Evolutionary conservation across 1,139 yeast genomes (phyloP), one percentile per base, ranked within the genome.

Genomic region (Hanseniaspora sp.): DNA sequence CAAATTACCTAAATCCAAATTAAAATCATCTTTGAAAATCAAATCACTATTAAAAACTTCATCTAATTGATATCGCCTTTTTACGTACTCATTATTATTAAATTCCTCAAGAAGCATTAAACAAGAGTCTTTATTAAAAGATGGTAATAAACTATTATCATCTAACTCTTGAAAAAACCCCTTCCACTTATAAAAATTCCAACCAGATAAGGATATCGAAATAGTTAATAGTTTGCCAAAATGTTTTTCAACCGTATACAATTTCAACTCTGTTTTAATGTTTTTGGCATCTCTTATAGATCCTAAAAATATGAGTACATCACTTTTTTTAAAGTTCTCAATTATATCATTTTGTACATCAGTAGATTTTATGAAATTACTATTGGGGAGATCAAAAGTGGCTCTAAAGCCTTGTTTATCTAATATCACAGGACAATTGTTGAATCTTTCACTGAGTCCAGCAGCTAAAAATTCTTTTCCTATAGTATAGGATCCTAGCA

Each of bases 401-500:
- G 47, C 47, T 46, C 56, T 43, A 45, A 45, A 46, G 30, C 49
- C 48, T 34, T 45, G 31, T 39, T 39, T 42, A 35, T 58, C 54
- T 11, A 57, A 30, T 9, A 56, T 44, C 2, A 56, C 48, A n/a
- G 56, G 54, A 38, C 54, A 56, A 2, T 58, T 43, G 18, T 46
- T 53, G 13, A 62, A 53, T 40, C 56, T 56, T 41, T 60, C 57
- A 30, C 65, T 64, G 9, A 65, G 58, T 5, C 61, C 61, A 9
- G 86, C 69, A 0, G 95, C 96, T 31, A 92, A 66, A 56, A 82
- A 77, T 64, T 92, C 98, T 65, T 92, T 92, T 1, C 98, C 97
- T 44, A 92, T 87, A 1, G 90, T 77, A 66, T 92, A 92, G 0
- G 95, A 83, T 0, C 97, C 97, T n/a, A 92, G 71, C 8, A 86